A percentile compares a stretch with the other conserved stretches of the same genome.
These are phyloP conservation scores for Astrothelium macrocarpum DNA, from an alignment of 495 filamentous ascomycete species.

Conservation along the genomic window DNA sequence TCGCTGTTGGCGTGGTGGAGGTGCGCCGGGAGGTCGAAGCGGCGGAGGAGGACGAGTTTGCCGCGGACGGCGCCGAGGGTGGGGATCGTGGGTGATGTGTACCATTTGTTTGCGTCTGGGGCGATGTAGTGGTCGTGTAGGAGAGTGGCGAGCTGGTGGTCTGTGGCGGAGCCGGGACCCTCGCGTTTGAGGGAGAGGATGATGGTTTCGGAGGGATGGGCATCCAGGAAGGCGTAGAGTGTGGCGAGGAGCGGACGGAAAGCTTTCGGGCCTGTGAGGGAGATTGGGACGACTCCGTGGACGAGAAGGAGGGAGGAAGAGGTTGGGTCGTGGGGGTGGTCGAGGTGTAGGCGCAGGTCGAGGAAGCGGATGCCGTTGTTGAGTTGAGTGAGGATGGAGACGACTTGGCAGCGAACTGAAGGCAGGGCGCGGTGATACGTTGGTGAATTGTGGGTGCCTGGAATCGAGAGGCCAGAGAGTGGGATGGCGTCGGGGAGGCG, in stretches of 20 bases:
- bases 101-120: slow-evolving; percentile 56
- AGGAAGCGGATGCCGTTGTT: slow-evolving; percentile 90
- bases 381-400: slow-evolving; percentile 64
- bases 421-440: slow-evolving; percentile 76
- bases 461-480: slow-evolving; percentile 76
- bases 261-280: slow-evolving; percentile 58
- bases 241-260: slow-evolving; percentile 62
- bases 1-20: slow-evolving; percentile 46
- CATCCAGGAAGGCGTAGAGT: slow-evolving; percentile 62
- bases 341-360: slow-evolving; percentile 71
- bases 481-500: slow-evolving; percentile 56
- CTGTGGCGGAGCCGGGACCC: slow-evolving; percentile 68
- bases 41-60: slow-evolving; percentile 75
- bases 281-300: slow-evolving; percentile 65
- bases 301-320: slow-evolving; percentile 56
- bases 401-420: slow-evolving; percentile 88
- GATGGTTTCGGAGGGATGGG: slow-evolving; percentile 69
- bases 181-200: slow-evolving; percentile 89
- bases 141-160: slow-evolving; percentile 65
- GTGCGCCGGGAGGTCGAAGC: slow-evolving; percentile 58
- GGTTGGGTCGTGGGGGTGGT: slow-evolving; percentile 43
- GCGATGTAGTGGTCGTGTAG: slow-evolving; percentile 61
- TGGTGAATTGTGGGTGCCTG: slow-evolving; percentile 91
- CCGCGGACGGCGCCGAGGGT: slow-evolving; percentile 71
- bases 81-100: slow-evolving; percentile 67